Base-by-base conservation (phyloP, 768 basidiomycete genomes). In the Pleurotus giganteus region DNA sequence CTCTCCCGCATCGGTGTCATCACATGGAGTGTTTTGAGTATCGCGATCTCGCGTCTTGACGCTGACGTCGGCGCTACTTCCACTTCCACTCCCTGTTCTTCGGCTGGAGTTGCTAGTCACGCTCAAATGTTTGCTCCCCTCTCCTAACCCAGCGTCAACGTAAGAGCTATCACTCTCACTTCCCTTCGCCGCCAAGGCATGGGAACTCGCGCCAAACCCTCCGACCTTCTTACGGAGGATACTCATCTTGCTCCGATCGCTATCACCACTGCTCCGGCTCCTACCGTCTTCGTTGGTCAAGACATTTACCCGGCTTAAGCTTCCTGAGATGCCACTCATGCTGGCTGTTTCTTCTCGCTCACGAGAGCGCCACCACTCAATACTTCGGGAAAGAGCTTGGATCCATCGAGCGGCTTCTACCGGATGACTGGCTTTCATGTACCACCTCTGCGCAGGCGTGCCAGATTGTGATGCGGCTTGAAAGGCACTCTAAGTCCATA, bases 331-430 rank as follows among this genome's bases (percentile, higher is more conserved):
- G 66, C 67, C 47, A 57, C 47, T 58, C 23, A 45, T 45, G 44
- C 27, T 41, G 12, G 39, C 9, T 19, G 49, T 19, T 21, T 65
- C 56, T 13, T 61, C 60, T 32, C 65, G 59, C 41, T 79, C 75
- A n/a, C 74, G 73, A 54, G 77, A 78, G 45, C 77, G 49, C 49
- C 49, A 79, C 77, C 84, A 87, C 28, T 93, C 89, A 56, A 94
- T 86, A 58, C 84, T 86, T 64, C 80, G 81, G 15, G 71, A 69
- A 44, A 98, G 80, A 0, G 87, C 88, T 55, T 88, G 83, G 1
- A 84, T 83, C 95, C 95, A 98, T 9, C 94, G 79, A 3, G 87
- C 78, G 4, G 91, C 91, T 68, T 98, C 95, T 4, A 90, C 91
- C 0, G 89, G 91, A 62, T 97, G 93, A 58, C 85, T 89, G 0